phyloP scores from a whole-genome alignment of 768 basidiomycete species.

The Guyanaporus albipodus region DNA sequence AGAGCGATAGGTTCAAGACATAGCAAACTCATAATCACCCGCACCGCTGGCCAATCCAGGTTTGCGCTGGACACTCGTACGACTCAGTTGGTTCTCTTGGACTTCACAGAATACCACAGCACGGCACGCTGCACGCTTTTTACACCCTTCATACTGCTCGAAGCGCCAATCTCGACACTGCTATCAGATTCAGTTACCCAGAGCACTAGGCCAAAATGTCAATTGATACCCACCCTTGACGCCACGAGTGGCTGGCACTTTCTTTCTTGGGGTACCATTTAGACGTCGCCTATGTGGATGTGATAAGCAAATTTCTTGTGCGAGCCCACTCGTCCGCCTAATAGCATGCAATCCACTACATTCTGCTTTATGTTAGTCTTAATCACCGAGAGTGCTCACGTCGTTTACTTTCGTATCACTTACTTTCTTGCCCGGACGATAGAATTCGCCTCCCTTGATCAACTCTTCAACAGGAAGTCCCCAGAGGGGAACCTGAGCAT shows the following conservation, averaged over 20 bases:
- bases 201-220: no score
- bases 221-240: no score
- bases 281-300: no score
- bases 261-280: no score
- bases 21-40: slow-evolving; percentile 2
- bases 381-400: slow-evolving; percentile 5
- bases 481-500: slow-evolving; percentile 1
- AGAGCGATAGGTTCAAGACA: slow-evolving; percentile 6
- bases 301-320: not conserved
- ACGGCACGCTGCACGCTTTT: not conserved
- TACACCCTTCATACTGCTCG: not conserved
- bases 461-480: slow-evolving; percentile 13
- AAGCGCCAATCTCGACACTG: slow-evolving; percentile 8
- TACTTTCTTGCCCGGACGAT: not conserved
- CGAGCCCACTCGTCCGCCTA: not conserved
- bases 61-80: slow-evolving; percentile 10
- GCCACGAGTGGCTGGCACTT: no score
- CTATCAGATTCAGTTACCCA: slow-evolving; percentile 5
- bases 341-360: not conserved
- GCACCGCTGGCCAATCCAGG: not conserved
- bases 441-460: slow-evolving; percentile 2
- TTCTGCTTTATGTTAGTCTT: not conserved
- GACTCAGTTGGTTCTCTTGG: not conserved
- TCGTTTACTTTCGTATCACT: not conserved
- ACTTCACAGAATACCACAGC: slow-evolving; percentile 15